phyloP scores from a whole-genome alignment of 345 rosid genomes.

The Linum usitatissimum region DNA sequence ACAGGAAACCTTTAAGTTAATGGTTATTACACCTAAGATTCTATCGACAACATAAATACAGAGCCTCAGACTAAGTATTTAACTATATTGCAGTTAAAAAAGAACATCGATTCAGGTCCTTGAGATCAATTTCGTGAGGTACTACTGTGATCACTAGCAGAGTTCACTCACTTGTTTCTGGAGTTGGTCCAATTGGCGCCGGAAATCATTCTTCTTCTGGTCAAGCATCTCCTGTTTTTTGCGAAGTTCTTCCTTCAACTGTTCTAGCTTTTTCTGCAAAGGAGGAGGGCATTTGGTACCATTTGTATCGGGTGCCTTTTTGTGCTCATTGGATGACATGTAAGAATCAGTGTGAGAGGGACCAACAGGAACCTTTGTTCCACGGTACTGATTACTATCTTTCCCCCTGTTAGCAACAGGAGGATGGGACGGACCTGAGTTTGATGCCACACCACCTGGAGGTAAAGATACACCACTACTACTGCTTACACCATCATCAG shows the following conservation, averaged over 20 bases:
- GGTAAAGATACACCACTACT: constrained; percentile 29
- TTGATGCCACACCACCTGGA: constrained; percentile 29
- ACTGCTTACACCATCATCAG: constrained; percentile 42
- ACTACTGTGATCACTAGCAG: neutral
- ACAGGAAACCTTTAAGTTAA: neutral
- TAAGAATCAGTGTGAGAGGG: constrained; percentile 29
- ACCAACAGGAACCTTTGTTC: constrained; percentile 24
- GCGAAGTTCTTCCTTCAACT: constrained; percentile 71
- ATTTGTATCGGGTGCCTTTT: constrained; percentile 31
- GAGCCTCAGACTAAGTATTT: too few species aligned
- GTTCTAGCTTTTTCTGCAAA: constrained; percentile 66
- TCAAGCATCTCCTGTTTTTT: constrained; percentile 89
- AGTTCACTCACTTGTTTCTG: constrained; percentile 46
- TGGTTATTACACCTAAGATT: too few species aligned
- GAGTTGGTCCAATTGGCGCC: constrained; percentile 55
- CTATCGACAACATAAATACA: too few species aligned
- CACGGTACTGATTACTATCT: constrained; percentile 34
- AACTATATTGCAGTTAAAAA: too few species aligned
- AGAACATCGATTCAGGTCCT: neutral
- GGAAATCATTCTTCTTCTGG: constrained; percentile 72
- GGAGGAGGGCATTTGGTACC: constrained; percentile 51
- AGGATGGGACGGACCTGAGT: constrained; percentile 28
- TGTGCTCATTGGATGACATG: constrained; percentile 36
- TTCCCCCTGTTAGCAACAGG: constrained; percentile 37
- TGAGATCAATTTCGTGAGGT: neutral